Evolutionary conservation across 1,284 basidiomycete genomes (phyloP).

Genomic region (Melampsora larici-populina): DNA sequence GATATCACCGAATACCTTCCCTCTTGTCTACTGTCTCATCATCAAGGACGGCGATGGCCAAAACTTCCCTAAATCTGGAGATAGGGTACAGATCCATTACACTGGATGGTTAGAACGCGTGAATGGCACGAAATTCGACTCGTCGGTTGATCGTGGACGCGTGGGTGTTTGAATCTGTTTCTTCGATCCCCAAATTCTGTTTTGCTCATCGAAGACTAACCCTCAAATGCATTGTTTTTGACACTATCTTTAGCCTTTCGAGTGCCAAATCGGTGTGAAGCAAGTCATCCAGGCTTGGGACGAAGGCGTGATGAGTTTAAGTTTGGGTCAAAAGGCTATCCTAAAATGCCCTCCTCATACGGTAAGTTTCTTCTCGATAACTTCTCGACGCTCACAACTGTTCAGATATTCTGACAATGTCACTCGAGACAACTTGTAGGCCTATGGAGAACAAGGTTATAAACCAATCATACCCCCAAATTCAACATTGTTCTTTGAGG

Average conservation of each 20-base stretch:
- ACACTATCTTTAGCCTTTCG: constrained; percentile 22
- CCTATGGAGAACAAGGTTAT: constrained; percentile 69
- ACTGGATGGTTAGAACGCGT: constrained; percentile 28
- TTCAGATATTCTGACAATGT: neutral
- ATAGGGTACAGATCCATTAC: constrained; percentile 34
- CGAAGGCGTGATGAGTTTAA: constrained; percentile 67
- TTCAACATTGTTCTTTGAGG: constrained; percentile 72
- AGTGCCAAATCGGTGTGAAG: constrained; percentile 31
- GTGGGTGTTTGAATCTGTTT: neutral
- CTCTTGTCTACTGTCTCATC: neutral
- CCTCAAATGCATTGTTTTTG: neutral
- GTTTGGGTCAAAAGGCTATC: constrained; percentile 70
- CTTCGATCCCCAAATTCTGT: neutral
- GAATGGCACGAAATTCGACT: constrained; percentile 34
- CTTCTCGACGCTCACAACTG: neutral
- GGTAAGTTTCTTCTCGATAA: constrained; percentile 34
- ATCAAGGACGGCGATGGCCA: constrained; percentile 20
- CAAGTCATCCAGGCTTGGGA: constrained; percentile 52
- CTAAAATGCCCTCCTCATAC: constrained; percentile 65
- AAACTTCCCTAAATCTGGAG: constrained; percentile 22
- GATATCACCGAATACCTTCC: too few species aligned
- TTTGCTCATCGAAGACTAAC: neutral
- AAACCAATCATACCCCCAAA: constrained; percentile 76
- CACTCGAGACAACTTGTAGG: constrained; percentile 56
- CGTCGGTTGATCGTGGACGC: constrained; percentile 25